Evolutionary conservation across 2,329 filamentous ascomycete genomes (phyloP).

Genomic region (Aureobasidium sp.): DNA sequence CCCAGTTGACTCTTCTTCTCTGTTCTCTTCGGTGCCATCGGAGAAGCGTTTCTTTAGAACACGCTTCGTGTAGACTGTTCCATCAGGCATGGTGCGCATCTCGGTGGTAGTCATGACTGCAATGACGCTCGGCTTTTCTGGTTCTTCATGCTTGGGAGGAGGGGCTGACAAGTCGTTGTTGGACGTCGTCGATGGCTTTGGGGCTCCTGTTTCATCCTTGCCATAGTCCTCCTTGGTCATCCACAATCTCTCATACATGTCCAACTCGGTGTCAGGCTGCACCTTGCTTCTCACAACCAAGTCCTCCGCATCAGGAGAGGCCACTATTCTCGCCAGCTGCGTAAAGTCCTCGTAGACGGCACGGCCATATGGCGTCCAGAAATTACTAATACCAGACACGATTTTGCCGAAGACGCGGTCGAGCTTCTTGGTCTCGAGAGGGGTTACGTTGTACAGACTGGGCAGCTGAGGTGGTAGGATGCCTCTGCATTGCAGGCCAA

Average conservation of each 20-base stretch:
- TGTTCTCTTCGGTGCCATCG: slow-evolving; percentile 54
- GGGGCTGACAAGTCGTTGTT: neutral
- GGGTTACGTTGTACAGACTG: slow-evolving; percentile 16
- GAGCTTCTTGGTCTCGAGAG: slow-evolving; percentile 14
- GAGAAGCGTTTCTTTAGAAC: slow-evolving; percentile 53
- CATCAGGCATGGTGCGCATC: slow-evolving; percentile 48
- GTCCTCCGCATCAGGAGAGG: slow-evolving; percentile 16
- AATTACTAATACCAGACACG: slow-evolving; percentile 12
- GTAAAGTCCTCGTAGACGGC: slow-evolving; percentile 18
- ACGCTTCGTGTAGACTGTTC: slow-evolving; percentile 51
- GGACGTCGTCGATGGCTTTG: neutral
- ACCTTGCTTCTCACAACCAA: neutral
- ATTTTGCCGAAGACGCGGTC: slow-evolving; percentile 16
- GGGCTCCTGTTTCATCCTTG: slow-evolving; percentile 14
- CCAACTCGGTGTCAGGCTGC: slow-evolving; percentile 40
- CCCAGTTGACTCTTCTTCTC: slow-evolving; percentile 46
- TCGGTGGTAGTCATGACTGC: slow-evolving; percentile 54
- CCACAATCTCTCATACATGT: slow-evolving; percentile 47
- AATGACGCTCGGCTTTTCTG: slow-evolving; percentile 33
- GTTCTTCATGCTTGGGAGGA: neutral
- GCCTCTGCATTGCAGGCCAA: slow-evolving; percentile 30
- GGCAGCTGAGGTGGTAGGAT: slow-evolving; percentile 29
- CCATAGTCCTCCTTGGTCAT: neutral
- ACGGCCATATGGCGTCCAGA: slow-evolving; percentile 14
- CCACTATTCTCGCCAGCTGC: slow-evolving; percentile 19